These are phyloP conservation scores for Colletotrichum viniferum DNA, from an alignment of 2,329 filamentous ascomycete genomes.

Conservation along the genomic window DNA sequence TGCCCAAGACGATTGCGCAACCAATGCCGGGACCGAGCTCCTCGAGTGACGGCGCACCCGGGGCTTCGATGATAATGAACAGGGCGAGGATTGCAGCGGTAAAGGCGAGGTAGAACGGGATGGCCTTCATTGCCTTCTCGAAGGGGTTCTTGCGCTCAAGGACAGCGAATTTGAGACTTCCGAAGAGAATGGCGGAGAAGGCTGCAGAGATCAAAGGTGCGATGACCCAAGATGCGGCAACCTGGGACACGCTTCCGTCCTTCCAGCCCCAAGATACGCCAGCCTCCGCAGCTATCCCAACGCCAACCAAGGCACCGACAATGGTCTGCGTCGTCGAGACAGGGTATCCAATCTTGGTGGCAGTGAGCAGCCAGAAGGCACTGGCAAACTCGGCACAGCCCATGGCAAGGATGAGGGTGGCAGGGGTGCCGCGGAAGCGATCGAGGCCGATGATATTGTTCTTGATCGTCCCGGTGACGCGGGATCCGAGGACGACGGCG, in stretches of 20 bases:
- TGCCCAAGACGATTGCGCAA: conserved; percentile 29
- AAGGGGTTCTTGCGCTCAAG: conserved; percentile 22
- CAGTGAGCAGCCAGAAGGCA: conserved; percentile 17
- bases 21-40: conserved; percentile 36
- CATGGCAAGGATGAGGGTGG: conserved; percentile 18
- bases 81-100: conserved; percentile 26
- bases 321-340: conserved; percentile 21
- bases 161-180: conserved; percentile 20
- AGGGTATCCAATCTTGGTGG: conserved; percentile 18
- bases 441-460: conserved; percentile 44
- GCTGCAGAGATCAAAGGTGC: conserved; percentile 23
- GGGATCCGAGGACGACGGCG: conserved; percentile 54
- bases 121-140: conserved; percentile 20
- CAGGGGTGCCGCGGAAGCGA: conserved; percentile 32
- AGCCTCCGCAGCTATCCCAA: conserved; percentile 32
- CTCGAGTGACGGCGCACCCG: conserved; percentile 28
- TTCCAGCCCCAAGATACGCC: conserved; percentile 26
- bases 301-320: conserved; percentile 18
- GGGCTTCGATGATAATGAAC: conserved; percentile 26
- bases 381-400: conserved; percentile 18
- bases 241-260: conserved; percentile 24
- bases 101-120: conserved; percentile 29
- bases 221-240: conserved; percentile 25
- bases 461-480: conserved; percentile 46
- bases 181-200: conserved; percentile 22